phyloP scores from a whole-genome alignment of 441 rosid species.

The Adansonia madagascariensis region DNA sequence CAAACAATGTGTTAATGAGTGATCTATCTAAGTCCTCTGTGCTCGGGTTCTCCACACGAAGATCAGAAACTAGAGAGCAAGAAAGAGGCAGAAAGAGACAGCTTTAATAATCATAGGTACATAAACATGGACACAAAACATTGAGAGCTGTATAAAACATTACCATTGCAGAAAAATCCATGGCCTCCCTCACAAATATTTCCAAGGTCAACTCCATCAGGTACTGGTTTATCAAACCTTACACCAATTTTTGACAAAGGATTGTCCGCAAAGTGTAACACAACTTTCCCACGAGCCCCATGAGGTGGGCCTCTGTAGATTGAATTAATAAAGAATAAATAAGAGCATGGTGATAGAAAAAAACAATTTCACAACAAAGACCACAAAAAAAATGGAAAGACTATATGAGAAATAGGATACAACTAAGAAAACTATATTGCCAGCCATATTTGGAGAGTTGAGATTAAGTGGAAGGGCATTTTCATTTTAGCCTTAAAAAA shows the following conservation, averaged over 20 bases:
- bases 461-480: background rate
- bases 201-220: constrained; percentile 79
- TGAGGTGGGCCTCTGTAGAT: constrained; percentile 58
- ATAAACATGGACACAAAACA: constrained; percentile 15
- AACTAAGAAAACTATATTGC: background rate
- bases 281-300: constrained; percentile 67
- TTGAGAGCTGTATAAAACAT: constrained; percentile 21
- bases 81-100: constrained; percentile 3
- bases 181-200: constrained; percentile 58
- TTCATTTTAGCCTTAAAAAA: background rate
- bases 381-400: constrained; percentile 14
- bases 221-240: constrained; percentile 64
- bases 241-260: constrained; percentile 70
- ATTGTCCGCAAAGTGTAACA: constrained; percentile 61
- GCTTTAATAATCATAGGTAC: constrained; percentile 22
- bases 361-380: constrained; percentile 16
- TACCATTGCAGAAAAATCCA: constrained; percentile 79
- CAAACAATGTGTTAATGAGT: constrained; percentile 64
- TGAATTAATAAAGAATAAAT: constrained; percentile 32
- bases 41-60: constrained; percentile 55
- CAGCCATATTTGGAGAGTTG: background rate
- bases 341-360: constrained; percentile 1
- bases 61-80: constrained; percentile 56
- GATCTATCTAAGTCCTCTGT: constrained; percentile 64
- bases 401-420: constrained; percentile 1